Base-by-base conservation (phyloP, 1,284 basidiomycete species). In the Ceratobasidium sp. region DNA sequence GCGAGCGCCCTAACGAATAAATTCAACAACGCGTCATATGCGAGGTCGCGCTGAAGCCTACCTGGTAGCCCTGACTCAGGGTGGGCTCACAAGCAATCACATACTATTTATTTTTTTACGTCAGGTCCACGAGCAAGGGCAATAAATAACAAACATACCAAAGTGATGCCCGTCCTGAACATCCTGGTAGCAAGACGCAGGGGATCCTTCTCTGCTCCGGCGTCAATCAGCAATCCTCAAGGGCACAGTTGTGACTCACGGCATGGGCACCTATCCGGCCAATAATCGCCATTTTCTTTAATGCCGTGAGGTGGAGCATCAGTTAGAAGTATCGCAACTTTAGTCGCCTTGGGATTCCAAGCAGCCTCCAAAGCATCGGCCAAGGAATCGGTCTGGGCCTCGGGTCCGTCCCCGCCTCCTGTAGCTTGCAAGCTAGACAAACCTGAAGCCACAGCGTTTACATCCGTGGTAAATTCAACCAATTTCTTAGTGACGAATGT, bases 251-350 rank as follows among this genome's bases (percentile, higher is more conserved):
- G 24, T 2, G 29, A 29, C 49, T 71, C 41, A 75, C 71, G 37
- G 34, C 34, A 49, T 34, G 63, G 73, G 53, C 37, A 29, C 19
- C 48, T 82, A 64, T 81, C 76, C 0, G 82, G 82, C 75, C 82
- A 82, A 7, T 6, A 83, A 74, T 86, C 85, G 8, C 84, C 84
- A 54, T 83, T 73, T 72, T 79, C 79, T 9, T 80, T 80, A 41
- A 82, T 79, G 0, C 83, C 88, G 78, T 90, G 88, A 8, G 88
- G 87, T 11, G 88, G 87, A 7, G 88, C 87, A 80, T 89, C 88
- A 1, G 88, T 86, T 43, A 89, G 83, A 43, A 85, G 79, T 1
- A 85, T 80, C 34, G 83, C 84, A 81, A 89, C 85, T 80, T 85
- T 88, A n/a, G 84, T 83, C 4, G 87, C 86, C 11, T 84, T 79